These are phyloP conservation scores for Onygena corvina DNA, from an alignment of 2,329 filamentous ascomycete species.

Conservation along the genomic window DNA sequence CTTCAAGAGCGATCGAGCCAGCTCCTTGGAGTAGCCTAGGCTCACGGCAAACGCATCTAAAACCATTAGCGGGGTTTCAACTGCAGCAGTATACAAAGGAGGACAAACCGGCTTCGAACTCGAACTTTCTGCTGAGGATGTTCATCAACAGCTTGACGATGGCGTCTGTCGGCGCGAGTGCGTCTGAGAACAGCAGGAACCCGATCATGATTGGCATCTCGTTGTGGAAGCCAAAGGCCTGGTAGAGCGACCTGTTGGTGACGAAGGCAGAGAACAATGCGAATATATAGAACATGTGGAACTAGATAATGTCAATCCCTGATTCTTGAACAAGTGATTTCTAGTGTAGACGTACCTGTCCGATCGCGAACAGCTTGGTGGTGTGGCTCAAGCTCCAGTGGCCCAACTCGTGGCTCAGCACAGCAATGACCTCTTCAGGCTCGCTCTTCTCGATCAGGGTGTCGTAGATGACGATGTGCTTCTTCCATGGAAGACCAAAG, in stretches of 20 bases:
- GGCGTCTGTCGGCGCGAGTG: conserved; percentile 88
- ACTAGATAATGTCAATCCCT: conserved; percentile 38
- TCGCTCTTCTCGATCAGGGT: conserved; percentile 93
- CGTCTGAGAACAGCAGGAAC: conserved; percentile 94
- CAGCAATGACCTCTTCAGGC: conserved; percentile 82
- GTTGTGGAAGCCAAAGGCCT: conserved; percentile 75
- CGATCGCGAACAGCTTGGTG: conserved; percentile 76
- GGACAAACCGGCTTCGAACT: conserved; percentile 72
- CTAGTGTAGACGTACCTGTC: conserved; percentile 48
- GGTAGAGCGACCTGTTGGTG: conserved; percentile 83
- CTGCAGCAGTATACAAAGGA: background rate
- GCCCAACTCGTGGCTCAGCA: conserved; percentile 87
- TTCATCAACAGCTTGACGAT: conserved; percentile 93
- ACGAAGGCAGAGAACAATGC: conserved; percentile 94
- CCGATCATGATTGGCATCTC: conserved; percentile 89
- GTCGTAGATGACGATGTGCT: conserved; percentile 99
- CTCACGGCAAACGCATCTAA: conserved; percentile 69
- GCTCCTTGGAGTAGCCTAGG: conserved; percentile 71
- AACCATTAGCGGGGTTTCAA: conserved; percentile 15
- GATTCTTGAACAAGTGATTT: background rate
- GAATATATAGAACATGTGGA: conserved; percentile 94
- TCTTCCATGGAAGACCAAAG: conserved; percentile 97
- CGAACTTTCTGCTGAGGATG: conserved; percentile 82
- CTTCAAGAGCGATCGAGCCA: conserved; percentile 83
- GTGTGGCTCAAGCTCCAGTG: conserved; percentile 97